These are phyloP conservation scores for Xylariaceae sp. DNA, from an alignment of 2,329 filamentous ascomycete species.

Conservation along the genomic window DNA sequence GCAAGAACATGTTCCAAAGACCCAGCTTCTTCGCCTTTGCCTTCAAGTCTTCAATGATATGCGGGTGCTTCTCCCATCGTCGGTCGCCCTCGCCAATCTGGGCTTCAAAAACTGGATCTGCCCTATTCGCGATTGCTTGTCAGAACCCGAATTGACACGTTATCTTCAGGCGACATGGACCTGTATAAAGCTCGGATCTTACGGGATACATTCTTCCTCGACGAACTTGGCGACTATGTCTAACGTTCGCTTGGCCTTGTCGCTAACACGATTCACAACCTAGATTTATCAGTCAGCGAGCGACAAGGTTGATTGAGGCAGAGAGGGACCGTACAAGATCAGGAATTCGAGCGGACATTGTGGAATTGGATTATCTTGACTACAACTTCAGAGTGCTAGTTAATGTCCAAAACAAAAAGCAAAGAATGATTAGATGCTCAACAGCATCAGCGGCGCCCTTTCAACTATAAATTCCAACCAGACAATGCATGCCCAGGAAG, in stretches of 20 bases:
- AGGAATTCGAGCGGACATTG: constrained; percentile 29
- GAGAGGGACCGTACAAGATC: constrained; percentile 23
- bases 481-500: constrained; percentile 2
- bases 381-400: background rate
- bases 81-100: constrained; percentile 71
- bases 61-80: constrained; percentile 76
- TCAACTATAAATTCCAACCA: constrained; percentile 4
- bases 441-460: background rate
- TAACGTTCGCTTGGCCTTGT: constrained; percentile 75
- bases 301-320: constrained; percentile 6
- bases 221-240: constrained; percentile 93
- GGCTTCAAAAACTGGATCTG: constrained; percentile 73
- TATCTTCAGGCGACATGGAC: background rate
- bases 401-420: background rate
- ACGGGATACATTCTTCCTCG: constrained; percentile 88
- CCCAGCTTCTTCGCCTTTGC: constrained; percentile 73
- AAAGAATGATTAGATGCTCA: background rate
- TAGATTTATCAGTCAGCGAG: constrained; percentile 24
- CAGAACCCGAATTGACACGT: constrained; percentile 19
- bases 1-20: constrained; percentile 97
- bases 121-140: constrained; percentile 38
- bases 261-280: constrained; percentile 63
- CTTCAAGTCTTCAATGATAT: constrained; percentile 85
- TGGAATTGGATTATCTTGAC: constrained; percentile 6
- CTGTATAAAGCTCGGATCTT: constrained; percentile 28